Base-by-base conservation (phyloP, 2,329 filamentous ascomycete genomes). In the Aspergillus sp. region DNA sequence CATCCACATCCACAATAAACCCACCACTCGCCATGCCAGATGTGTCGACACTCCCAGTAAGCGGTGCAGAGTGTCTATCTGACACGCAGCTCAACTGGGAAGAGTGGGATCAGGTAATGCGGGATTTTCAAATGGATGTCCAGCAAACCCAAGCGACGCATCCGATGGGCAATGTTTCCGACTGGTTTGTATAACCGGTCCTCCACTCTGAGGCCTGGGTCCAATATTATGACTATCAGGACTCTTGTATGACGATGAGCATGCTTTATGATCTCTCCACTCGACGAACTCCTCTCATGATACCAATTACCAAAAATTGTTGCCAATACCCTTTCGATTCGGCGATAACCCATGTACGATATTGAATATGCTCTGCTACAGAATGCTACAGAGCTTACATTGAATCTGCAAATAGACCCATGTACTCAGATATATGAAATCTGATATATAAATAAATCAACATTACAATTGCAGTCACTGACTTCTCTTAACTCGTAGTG, bases 71-170 rank as follows among this genome's bases (percentile, higher is more conserved):
- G 34, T 47, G 49, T 4, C 33, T 53, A 4, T 44, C 58, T 6
- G 50, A 51, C 3, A 13, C 46, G 5, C 49, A 51, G 5, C 46
- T 62, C 28, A 58, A 53, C 34, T 66, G 64, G 62, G 58, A 61
- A 31, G 61, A 65, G 27, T 66, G 65, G 58, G 63, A 66, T 39
- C 55, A 62, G 39, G 62, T 67, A n/a, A 60, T 67, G 58, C 62
- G 62, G 10, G 65, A 67, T 33, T 67, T 67, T 42, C 64, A 67
- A 37, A 52, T 57, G 49, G 65, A 66, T 37, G 46, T 67, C 32
- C 58, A 62, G 29, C 57, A 59, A 30, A 53, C 57, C 1, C 49
- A 57, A 33, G 35, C 49, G 27, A 40, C 4, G 10, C 49, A 30
- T 39, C 44, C 42, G 40, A 53, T 48, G 46, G 54, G 41, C 12